Conservation (phyloP, 2,329 filamentous ascomycete species). For the Curvularia sp. region DNA sequence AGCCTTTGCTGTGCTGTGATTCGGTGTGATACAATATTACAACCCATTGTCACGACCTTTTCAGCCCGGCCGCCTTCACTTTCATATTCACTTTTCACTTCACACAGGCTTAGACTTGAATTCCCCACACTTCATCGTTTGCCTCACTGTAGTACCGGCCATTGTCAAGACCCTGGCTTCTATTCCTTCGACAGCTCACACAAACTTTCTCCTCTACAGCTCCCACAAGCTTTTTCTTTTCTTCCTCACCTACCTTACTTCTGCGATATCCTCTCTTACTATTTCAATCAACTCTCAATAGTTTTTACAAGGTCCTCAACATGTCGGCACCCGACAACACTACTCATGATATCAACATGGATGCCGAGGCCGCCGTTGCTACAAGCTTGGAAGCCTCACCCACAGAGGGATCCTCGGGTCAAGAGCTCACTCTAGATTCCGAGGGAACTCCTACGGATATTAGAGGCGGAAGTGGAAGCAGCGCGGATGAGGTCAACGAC, state of each 20-base stretch:
- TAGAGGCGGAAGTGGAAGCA: no score
- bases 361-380: no score
- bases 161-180: neutral
- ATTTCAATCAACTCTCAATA: neutral
- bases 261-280: neutral
- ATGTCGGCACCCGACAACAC: neutral
- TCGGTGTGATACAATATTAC: neutral
- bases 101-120: no score
- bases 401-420: no score
- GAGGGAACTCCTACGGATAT: neutral
- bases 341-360: neutral
- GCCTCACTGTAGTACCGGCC: neutral
- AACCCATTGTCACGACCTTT: neutral
- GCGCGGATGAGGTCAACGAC: neutral
- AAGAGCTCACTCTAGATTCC: neutral
- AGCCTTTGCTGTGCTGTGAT: neutral
- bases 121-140: neutral
- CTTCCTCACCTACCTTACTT: no score
- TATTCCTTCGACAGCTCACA: neutral
- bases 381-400: accelerated
- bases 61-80: neutral
- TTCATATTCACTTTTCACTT: no score
- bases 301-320: neutral
- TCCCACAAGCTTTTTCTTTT: no score
- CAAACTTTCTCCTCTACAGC: neutral